Evolutionary conservation across 345 rosid genomes (phyloP).

Genomic region (Rubroshorea leprosula): DNA sequence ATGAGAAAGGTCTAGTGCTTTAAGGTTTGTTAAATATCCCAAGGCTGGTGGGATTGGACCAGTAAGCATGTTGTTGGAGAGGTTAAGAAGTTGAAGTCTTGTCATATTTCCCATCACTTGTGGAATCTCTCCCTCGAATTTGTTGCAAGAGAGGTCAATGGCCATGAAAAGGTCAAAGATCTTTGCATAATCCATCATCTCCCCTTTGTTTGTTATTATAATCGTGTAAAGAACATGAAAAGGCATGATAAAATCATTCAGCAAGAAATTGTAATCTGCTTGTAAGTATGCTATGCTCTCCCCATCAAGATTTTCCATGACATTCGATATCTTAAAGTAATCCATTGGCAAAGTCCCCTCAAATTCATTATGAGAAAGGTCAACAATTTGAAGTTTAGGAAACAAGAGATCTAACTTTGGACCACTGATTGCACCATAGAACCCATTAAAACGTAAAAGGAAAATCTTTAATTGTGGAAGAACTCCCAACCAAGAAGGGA

Average conservation of each 20-base stretch:
- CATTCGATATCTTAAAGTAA: constrained; percentile 10
- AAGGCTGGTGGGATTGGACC: no score
- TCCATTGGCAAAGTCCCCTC: constrained; percentile 2
- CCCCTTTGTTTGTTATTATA: no score
- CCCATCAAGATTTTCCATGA: neutral
- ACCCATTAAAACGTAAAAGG: neutral
- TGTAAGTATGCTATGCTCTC: neutral
- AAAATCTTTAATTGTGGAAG: constrained; percentile 6
- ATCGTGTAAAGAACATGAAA: no score
- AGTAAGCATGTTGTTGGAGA: no score
- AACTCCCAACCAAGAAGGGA: constrained; percentile 17
- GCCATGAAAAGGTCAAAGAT: no score
- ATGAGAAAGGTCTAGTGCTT: no score
- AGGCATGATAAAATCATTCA: neutral
- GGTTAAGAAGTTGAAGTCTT: no score
- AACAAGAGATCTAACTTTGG: neutral
- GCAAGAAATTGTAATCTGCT: neutral
- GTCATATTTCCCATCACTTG: no score
- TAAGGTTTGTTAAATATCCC: no score
- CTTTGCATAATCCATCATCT: no score
- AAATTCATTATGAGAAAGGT: constrained; percentile 12
- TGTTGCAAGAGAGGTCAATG: no score
- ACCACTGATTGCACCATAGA: neutral
- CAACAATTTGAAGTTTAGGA: constrained; percentile 10
- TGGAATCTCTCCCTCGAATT: no score